Evolutionary conservation across 139 green algal genomes (phyloP).

Genomic region (Tetradesmus obliquus): DNA sequence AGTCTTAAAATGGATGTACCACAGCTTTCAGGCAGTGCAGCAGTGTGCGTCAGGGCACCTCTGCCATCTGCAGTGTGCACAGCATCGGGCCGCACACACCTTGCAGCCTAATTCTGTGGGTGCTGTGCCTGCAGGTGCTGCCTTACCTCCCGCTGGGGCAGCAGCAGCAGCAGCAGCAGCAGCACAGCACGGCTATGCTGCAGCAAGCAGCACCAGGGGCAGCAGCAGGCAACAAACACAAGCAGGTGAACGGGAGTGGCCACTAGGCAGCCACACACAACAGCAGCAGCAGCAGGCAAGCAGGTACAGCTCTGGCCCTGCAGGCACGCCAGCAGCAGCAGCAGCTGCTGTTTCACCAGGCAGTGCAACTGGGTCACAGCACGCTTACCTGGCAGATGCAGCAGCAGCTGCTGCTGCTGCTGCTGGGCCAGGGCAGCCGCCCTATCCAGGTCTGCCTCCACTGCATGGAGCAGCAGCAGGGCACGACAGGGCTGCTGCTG

Average conservation of each 20-base stretch:
- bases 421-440: neutral
- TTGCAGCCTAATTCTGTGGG: too few relatives aligned
- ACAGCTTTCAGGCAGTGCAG: too few relatives aligned
- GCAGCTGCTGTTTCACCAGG: neutral
- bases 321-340: constrained; percentile 23
- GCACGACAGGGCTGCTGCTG: neutral
- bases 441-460: neutral
- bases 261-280: neutral
- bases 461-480: neutral
- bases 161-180: constrained; percentile 41
- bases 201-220: neutral
- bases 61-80: too few relatives aligned
- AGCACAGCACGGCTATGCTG: neutral
- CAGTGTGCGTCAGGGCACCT: too few relatives aligned
- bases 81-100: too few relatives aligned
- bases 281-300: constrained; percentile 31
- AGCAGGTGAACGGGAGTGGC: neutral
- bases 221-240: neutral
- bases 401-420: neutral
- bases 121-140: neutral
- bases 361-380: neutral
- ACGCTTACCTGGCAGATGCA: neutral
- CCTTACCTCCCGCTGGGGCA: neutral
- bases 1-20: too few relatives aligned
- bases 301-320: neutral